A percentile compares a stretch with the other conserved stretches of the same genome.
Evolutionary conservation across 140 eudicot species (phyloP).

Genomic region (Anethum foeniculum): DNA sequence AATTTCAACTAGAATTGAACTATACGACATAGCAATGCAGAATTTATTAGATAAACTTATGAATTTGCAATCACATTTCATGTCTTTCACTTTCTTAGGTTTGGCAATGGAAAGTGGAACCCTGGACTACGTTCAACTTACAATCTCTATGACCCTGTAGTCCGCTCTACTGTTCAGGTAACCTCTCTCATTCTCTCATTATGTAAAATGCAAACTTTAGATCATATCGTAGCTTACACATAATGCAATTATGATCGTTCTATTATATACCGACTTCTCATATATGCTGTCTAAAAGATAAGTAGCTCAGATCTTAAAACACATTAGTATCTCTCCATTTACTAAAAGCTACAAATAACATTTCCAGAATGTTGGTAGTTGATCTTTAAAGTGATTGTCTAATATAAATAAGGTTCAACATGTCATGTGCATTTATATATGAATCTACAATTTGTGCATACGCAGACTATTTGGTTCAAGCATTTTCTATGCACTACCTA

Average conservation of each 20-base stretch:
- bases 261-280: not conserved
- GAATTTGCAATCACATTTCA: not conserved
- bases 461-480: not conserved
- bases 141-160: slow-evolving; percentile 59
- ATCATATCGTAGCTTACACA: not conserved
- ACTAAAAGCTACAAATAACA: not conserved
- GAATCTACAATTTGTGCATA: not conserved
- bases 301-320: not conserved
- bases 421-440: not conserved
- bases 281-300: not conserved
- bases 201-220: not conserved
- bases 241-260: not conserved
- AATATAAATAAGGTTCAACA: not conserved
- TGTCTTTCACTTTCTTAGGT: slow-evolving; percentile 19
- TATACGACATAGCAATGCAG: not conserved
- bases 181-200: not conserved
- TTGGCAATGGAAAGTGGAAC: slow-evolving; percentile 47
- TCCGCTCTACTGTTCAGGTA: slow-evolving; percentile 62
- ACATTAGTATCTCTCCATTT: not conserved
- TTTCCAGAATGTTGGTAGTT: not conserved
- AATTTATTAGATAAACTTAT: too few relatives aligned
- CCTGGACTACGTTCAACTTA: slow-evolving; percentile 39
- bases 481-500: not conserved
- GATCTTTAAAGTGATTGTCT: not conserved
- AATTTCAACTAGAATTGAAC: not conserved